These are phyloP conservation scores for Pistacia integerrima DNA, from an alignment of 345 rosid genomes.

Conservation along the genomic window DNA sequence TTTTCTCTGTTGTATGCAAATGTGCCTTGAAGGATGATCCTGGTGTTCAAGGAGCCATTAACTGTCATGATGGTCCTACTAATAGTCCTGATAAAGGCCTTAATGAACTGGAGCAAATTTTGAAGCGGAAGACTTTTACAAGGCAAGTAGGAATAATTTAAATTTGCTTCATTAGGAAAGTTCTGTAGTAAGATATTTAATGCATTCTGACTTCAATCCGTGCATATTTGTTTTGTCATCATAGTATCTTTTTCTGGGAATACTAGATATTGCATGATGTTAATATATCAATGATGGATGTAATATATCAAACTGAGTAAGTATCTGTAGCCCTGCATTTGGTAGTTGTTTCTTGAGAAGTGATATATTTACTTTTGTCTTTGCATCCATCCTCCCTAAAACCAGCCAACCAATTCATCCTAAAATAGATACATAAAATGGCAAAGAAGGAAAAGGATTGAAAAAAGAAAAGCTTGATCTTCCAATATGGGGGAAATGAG, in stretches of 20 bases:
- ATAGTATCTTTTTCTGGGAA: background rate
- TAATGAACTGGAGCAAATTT: constrained; percentile 52
- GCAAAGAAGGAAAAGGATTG: background rate
- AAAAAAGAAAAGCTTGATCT: background rate
- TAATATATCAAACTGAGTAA: background rate
- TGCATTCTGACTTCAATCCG: background rate
- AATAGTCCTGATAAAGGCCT: constrained; percentile 32
- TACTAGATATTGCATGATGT: background rate
- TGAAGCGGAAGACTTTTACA: constrained; percentile 76
- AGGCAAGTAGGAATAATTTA: constrained; percentile 43
- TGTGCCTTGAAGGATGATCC: constrained; percentile 34
- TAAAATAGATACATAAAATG: background rate
- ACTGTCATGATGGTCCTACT: constrained; percentile 29
- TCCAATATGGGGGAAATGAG: background rate
- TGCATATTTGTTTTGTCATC: background rate
- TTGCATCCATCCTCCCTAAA: background rate
- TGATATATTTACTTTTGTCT: background rate
- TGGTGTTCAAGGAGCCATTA: constrained; percentile 32
- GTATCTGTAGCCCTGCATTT: background rate
- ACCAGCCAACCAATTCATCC: background rate
- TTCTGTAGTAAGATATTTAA: background rate
- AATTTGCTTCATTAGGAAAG: background rate
- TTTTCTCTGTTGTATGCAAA: constrained; percentile 23
- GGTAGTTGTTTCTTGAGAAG: background rate
- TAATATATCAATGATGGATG: background rate